phyloP scores from a whole-genome alignment of 1,284 basidiomycete genomes.

The Xerocomus nothofagi region DNA sequence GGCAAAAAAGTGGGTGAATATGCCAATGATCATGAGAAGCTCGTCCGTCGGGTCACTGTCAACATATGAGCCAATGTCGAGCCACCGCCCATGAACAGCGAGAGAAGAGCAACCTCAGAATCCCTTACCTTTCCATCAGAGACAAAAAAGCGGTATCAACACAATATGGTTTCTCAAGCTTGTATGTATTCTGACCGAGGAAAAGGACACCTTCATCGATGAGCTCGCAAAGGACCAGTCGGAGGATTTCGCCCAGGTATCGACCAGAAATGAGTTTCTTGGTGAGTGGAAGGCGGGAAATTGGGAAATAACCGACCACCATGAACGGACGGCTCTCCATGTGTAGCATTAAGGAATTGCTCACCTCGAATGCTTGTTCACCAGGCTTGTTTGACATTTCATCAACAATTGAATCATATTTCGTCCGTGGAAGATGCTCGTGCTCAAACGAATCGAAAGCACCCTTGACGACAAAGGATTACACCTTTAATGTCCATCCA shows the following conservation, averaged over 20 bases:
- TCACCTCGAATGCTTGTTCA: constrained; percentile 88
- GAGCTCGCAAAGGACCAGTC: constrained; percentile 91
- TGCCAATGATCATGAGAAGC: constrained; percentile 92
- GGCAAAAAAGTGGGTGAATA: constrained; percentile 95
- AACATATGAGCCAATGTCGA: constrained; percentile 6
- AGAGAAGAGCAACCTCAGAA: background rate
- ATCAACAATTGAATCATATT: constrained; percentile 93
- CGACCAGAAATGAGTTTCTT: constrained; percentile 98
- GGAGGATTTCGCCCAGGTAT: constrained; percentile 95
- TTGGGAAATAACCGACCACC: background rate
- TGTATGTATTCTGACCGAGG: constrained; percentile 97
- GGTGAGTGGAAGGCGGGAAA: background rate
- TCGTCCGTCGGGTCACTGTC: constrained; percentile 95
- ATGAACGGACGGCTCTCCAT: background rate
- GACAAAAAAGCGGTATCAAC: constrained; percentile 98
- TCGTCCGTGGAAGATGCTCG: constrained; percentile 91
- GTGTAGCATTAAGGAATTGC: background rate
- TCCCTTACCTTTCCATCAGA: constrained; percentile 83
- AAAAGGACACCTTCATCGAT: constrained; percentile 97
- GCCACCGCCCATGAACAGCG: background rate
- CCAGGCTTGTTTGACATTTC: constrained; percentile 94
- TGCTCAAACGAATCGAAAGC: constrained; percentile 98
- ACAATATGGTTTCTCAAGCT: constrained; percentile 88
- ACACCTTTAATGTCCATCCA: background rate
- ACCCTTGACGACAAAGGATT: constrained; percentile 53